Evolutionary conservation across 768 basidiomycete genomes (phyloP), one percentile per base, ranked within the genome.

Genomic region (Erythrobasidium yunnanense): DNA sequence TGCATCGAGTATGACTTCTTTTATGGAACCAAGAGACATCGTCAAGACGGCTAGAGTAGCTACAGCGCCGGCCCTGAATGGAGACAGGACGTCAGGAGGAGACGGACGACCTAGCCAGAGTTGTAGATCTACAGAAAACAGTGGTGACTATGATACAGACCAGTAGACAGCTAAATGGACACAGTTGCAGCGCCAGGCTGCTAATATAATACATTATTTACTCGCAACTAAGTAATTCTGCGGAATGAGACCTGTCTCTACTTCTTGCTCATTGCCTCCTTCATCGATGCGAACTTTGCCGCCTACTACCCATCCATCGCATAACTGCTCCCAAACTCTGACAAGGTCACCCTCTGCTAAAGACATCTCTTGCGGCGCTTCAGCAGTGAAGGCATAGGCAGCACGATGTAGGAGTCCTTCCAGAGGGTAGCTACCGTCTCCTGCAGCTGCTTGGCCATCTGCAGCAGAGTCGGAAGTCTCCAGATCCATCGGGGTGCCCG

Each of bases 231-330:
- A 23, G 49, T 25, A 51, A 25, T 13, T 51, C 49, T 13, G 49
- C 11, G 38, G 38, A n/a, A 42, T 42, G 11, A 42, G n/a, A n/a
- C 38, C 38, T n/a, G 38, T 42, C 38, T 42, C 38, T 11, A 42
- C 38, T n/a, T 42, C 38, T n/a, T 42, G 11, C n/a, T 42, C 38
- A 11, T 42, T n/a, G 38, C 11, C 11, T 42, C 38, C 38, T 42
- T 11, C 22, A 32, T 22, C 6, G n/a, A n/a, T n/a, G n/a, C n/a
- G n/a, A n/a, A 63, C 29, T 23, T 63, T 63, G 8, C 45, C 60
- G 23, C 60, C 60, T 7, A 63, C 42, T 7, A 63, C 60, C 60
- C 60, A 63, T 7, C 60, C 60, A 38, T 63, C 60, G 25, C 33
- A 27, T 23, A 63, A 32, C 30, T 51, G 60, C 27, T 63, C 45